Percentiles rank a stretch among this genome's conserved stretches.
Evolutionary conservation across 148 eudicot genomes (phyloP).

Genomic region (Vaccinium corymbosum): DNA sequence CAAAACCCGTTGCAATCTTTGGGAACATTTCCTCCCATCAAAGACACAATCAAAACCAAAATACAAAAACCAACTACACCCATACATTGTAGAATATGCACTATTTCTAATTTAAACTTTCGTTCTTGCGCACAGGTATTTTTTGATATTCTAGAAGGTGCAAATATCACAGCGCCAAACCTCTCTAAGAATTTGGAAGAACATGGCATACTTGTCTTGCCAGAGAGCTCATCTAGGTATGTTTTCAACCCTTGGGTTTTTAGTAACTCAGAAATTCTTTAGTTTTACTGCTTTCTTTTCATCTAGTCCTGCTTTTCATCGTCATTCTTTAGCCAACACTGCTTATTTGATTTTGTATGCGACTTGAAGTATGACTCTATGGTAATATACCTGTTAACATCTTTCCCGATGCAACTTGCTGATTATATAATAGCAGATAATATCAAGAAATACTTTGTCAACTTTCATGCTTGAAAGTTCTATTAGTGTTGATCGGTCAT

Average conservation of each 20-base stretch:
- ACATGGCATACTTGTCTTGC: slow-evolving; percentile 65
- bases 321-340: neutral
- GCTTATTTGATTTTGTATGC: neutral
- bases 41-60: too few relatives aligned
- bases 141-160: slow-evolving; percentile 46
- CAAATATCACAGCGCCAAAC: slow-evolving; percentile 47
- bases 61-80: too few relatives aligned
- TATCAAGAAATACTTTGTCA: neutral
- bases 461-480: neutral
- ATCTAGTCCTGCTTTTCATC: neutral
- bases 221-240: slow-evolving; percentile 57
- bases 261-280: neutral
- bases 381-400: neutral
- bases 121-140: slow-evolving; percentile 41
- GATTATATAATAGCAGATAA: neutral
- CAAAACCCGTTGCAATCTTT: too few relatives aligned
- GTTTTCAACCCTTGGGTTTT: neutral
- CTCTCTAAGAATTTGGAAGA: slow-evolving; percentile 54
- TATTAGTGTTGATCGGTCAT: neutral
- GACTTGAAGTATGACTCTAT: neutral
- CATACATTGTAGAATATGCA: neutral
- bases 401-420: neutral
- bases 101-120: neutral
- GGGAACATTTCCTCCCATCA: too few relatives aligned
- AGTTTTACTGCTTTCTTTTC: neutral